Evolutionary conservation across 2,329 filamentous ascomycete species (phyloP).

Genomic region (Penicillium brasilianum): DNA sequence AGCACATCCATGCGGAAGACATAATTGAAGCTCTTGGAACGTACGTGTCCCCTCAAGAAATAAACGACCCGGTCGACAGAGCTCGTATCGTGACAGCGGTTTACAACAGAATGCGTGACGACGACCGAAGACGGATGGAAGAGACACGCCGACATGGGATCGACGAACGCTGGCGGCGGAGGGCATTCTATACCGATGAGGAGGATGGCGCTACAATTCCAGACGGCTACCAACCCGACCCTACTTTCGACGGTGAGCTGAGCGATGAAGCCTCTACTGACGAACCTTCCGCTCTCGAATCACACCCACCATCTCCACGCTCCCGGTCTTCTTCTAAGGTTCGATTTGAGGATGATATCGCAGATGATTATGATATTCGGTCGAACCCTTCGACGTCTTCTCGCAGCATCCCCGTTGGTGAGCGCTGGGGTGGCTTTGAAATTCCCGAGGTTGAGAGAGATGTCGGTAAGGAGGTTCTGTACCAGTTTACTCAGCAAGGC

Average conservation of each 20-base stretch:
- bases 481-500: constrained; percentile 87
- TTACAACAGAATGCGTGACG: constrained; percentile 46
- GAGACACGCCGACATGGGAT: constrained; percentile 52
- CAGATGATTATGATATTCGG: constrained; percentile 69
- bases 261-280: constrained; percentile 63
- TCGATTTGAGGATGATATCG: constrained; percentile 72
- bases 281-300: constrained; percentile 37
- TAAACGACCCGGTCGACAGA: constrained; percentile 50
- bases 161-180: constrained; percentile 74
- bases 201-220: constrained; percentile 76
- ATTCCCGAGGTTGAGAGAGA: constrained; percentile 81
- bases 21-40: constrained; percentile 50
- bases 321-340: constrained; percentile 81
- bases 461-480: constrained; percentile 84
- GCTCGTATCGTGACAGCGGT: constrained; percentile 46
- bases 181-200: constrained; percentile 82
- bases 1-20: constrained; percentile 47
- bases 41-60: constrained; percentile 48
- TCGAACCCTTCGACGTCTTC: constrained; percentile 77
- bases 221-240: constrained; percentile 60
- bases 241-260: constrained; percentile 45
- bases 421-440: constrained; percentile 78
- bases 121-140: constrained; percentile 45
- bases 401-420: constrained; percentile 66
- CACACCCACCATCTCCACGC: constrained; percentile 54